These are phyloP conservation scores for Heritiera littoralis DNA, from an alignment of 345 rosid genomes.

Conservation along the genomic window DNA sequence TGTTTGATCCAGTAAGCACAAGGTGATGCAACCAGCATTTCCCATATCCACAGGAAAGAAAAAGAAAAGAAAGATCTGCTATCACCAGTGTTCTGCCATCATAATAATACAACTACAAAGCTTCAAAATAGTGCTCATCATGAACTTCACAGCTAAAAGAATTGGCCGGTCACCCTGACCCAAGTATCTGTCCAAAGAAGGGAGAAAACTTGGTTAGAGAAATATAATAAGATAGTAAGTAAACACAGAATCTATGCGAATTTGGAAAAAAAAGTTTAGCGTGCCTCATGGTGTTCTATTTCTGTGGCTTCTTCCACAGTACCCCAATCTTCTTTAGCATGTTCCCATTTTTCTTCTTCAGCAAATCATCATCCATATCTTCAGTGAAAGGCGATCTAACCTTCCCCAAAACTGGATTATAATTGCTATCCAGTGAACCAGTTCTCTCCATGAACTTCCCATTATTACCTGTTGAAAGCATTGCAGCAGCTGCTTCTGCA, in stretches of 20 bases:
- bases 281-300: slow-evolving; percentile 39
- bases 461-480: slow-evolving; percentile 79
- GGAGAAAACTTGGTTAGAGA: not conserved
- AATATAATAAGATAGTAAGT: not conserved
- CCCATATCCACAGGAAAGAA: slow-evolving; percentile 9
- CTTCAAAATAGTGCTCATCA: not conserved
- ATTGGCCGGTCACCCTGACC: not conserved
- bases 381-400: slow-evolving; percentile 54
- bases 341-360: slow-evolving; percentile 92
- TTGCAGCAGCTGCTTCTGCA: slow-evolving; percentile 89
- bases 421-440: slow-evolving; percentile 57
- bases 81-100: not conserved
- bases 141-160: slow-evolving; percentile 6
- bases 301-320: slow-evolving; percentile 93
- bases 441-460: slow-evolving; percentile 71
- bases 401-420: slow-evolving; percentile 42
- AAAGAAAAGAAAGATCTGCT: not conserved
- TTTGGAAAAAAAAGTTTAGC: not conserved
- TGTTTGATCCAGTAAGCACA: not conserved
- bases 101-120: not conserved
- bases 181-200: slow-evolving; percentile 13
- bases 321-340: slow-evolving; percentile 94
- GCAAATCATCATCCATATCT: slow-evolving; percentile 72
- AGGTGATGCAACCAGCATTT: not conserved
- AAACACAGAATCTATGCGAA: not conserved